Base-by-base conservation (phyloP, 805 yeast genomes). In the Yamadazyma tumulicola region DNA sequence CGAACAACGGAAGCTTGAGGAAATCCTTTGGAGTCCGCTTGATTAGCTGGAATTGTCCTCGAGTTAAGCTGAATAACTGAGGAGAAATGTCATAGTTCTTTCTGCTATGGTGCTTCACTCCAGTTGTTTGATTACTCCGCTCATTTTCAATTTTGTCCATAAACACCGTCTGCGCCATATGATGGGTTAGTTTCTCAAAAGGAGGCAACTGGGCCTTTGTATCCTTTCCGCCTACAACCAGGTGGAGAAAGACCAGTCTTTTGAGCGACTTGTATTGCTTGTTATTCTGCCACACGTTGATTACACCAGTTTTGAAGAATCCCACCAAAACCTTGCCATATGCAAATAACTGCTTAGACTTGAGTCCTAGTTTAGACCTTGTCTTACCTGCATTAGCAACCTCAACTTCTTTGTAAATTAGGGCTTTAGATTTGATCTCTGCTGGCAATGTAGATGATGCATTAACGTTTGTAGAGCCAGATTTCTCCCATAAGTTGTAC, bases 291-390 rank as follows among this genome's bases (percentile, higher is more conserved):
- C 81, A 78, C 1, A 80, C 72, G 43, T 72, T 74, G 14, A 59
- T 53, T 2, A 81, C 63, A 1, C 91, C 89, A 2, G 59, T 52
- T 40, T 72, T 72, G 58, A 81, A 82, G 51, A 80, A 79, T 5
- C 52, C 52, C 26, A 79, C 46, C 27, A 77, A 43, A 2, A 58
- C 43, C 46, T 71, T 69, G 5, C 73, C 77, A 42, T 69, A 69
- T 1, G 66, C 57, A 15, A 56, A 48, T 46, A 64, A 64, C 43
- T 75, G 75, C 34, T 61, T 65, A 18, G 48, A 23, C 34, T 49
- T 54, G 27, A 63, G 39, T n/a, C 29, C 22, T 2, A 47, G 5
- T 4, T 42, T 42, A 14, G 38, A 28, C n/a, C n/a, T n/a, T n/a
- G n/a, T n/a, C 6, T 39, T 41, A 11, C 45, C 43, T 2, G 51